These are phyloP conservation scores for Erysimum cheiranthoides DNA, from an alignment of 345 rosid species.

Conservation along the genomic window DNA sequence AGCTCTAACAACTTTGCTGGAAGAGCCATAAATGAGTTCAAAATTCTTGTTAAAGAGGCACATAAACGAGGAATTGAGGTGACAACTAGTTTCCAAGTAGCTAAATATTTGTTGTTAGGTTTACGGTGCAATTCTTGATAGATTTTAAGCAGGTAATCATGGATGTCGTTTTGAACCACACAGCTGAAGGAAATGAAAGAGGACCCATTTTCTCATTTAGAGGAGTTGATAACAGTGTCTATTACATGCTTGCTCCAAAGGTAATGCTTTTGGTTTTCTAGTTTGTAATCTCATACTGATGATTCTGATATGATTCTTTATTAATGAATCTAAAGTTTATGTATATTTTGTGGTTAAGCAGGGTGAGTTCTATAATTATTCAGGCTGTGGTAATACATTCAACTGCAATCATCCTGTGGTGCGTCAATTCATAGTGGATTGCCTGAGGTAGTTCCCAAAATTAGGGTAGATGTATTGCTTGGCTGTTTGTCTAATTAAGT, in stretches of 20 bases:
- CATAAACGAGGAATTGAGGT: slow-evolving; percentile 99
- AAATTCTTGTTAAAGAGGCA: slow-evolving; percentile 83
- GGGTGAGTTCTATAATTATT: slow-evolving; percentile 99
- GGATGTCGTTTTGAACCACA: slow-evolving; percentile 99
- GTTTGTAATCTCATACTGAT: slow-evolving; percentile 19
- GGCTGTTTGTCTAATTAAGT: slow-evolving; percentile 4
- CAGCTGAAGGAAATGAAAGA: slow-evolving; percentile 96
- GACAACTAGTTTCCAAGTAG: slow-evolving; percentile 33
- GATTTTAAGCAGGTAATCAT: slow-evolving; percentile 69
- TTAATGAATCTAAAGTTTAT: slow-evolving; percentile 13
- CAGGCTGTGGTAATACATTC: slow-evolving; percentile 98
- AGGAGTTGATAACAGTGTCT: slow-evolving; percentile 90
- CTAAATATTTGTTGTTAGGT: slow-evolving; percentile 15
- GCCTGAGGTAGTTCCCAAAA: slow-evolving; percentile 68
- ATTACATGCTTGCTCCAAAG: slow-evolving; percentile 98
- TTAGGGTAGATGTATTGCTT: slow-evolving; percentile 16
- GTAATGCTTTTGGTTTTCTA: slow-evolving; percentile 49
- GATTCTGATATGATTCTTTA: slow-evolving; percentile 10
- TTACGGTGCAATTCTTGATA: slow-evolving; percentile 40
- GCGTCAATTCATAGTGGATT: slow-evolving; percentile 87
- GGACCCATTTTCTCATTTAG: slow-evolving; percentile 88
- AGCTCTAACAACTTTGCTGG: slow-evolving; percentile 61
- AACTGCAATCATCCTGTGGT: slow-evolving; percentile 98
- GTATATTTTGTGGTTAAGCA: slow-evolving; percentile 41
- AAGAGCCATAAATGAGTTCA: slow-evolving; percentile 87